A percentile compares a stretch with the other conserved stretches of the same genome.
phyloP scores from a whole-genome alignment of 257 asterid genomes.

The Scutellaria baicalensis region DNA sequence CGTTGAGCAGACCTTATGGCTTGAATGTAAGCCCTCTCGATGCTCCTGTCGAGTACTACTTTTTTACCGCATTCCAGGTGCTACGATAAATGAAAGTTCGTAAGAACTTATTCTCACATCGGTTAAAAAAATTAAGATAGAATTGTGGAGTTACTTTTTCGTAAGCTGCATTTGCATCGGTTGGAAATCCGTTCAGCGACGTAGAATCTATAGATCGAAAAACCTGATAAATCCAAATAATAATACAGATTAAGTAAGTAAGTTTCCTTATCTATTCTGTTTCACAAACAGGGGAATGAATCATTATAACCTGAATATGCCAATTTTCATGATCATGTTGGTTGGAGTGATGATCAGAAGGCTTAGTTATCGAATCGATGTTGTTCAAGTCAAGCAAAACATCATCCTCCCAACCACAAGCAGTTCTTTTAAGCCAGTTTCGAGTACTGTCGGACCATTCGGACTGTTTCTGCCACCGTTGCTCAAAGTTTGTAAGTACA shows the following conservation, averaged over 20 bases:
- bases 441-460: not conserved
- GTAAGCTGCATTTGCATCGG: not conserved
- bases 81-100: not conserved
- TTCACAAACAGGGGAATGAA: too few relatives aligned
- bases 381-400: not conserved
- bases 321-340: not conserved
- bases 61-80: conserved; percentile 10
- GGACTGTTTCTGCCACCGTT: not conserved
- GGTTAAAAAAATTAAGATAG: not conserved
- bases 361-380: not conserved
- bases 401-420: not conserved
- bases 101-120: not conserved
- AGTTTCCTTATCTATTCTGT: too few relatives aligned
- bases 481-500: conserved; percentile 9
- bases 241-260: too few relatives aligned
- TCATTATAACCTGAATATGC: not conserved
- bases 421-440: not conserved
- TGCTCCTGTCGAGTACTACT: conserved; percentile 15
- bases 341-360: not conserved
- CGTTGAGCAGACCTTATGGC: conserved; percentile 21
- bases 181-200: not conserved
- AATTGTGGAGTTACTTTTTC: not conserved
- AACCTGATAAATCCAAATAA: not conserved
- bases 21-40: conserved; percentile 22
- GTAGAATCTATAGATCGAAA: conserved; percentile 8